Percentiles rank a stretch among this genome's conserved stretches.
These are phyloP conservation scores for Elongisporangium anandrum DNA, from an alignment of 352 stramenopile genomes.

Conservation along the genomic window DNA sequence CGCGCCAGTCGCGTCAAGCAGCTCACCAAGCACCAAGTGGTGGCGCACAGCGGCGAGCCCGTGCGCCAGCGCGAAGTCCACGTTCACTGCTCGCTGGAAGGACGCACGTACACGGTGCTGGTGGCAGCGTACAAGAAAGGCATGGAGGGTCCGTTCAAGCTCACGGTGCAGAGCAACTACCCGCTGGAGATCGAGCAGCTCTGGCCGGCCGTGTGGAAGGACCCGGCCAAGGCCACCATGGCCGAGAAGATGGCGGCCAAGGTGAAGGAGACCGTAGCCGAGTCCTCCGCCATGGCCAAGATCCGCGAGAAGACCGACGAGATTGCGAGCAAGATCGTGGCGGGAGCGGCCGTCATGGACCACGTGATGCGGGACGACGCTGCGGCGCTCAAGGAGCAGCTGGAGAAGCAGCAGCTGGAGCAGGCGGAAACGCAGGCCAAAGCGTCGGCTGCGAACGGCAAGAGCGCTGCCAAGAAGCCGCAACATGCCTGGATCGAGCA, in stretches of 20 bases:
- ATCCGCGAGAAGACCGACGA: conserved; percentile 73
- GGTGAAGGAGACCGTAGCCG: conserved; percentile 55
- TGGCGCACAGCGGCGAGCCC: conserved; percentile 77
- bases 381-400: conserved; percentile 46
- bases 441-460: conserved; percentile 6
- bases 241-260: conserved; percentile 60
- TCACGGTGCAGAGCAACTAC: conserved; percentile 87
- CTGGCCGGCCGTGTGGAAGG: conserved; percentile 80
- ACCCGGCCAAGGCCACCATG: conserved; percentile 26
- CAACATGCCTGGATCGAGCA: conserved; percentile 64
- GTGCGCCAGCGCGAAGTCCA: conserved; percentile 65
- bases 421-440: conserved; percentile 19
- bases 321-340: conserved; percentile 58
- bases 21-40: conserved; percentile 65
- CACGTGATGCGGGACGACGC: conserved; percentile 66
- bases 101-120: conserved; percentile 86
- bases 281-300: conserved; percentile 49
- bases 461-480: conserved; percentile 6
- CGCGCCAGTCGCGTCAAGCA: conserved; percentile 54
- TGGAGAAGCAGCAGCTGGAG: conserved; percentile 44
- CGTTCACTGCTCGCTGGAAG: conserved; percentile 67
- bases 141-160: conserved; percentile 89
- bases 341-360: conserved; percentile 60
- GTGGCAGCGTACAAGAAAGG: conserved; percentile 82
- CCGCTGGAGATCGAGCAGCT: conserved; percentile 66